phyloP scores from a whole-genome alignment of 495 filamentous ascomycete species.

The Penicillium crystallinum region DNA sequence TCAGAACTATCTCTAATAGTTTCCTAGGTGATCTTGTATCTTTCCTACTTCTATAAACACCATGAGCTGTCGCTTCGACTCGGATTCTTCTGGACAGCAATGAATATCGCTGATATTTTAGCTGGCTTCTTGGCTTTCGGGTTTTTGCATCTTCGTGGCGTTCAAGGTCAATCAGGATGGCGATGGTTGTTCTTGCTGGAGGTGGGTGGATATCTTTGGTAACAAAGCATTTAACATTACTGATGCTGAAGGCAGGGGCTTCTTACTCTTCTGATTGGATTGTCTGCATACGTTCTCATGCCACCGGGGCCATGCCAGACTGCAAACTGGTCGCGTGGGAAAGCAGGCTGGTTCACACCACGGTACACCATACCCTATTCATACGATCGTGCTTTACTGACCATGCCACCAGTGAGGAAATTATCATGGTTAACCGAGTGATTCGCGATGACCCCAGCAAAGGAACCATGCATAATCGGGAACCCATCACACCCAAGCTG shows the following conservation, averaged over 20 bases:
- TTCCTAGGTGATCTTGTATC: conserved; percentile 48
- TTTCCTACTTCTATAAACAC: conserved; percentile 68
- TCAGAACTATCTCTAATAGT: neutral
- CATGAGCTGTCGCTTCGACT: conserved; percentile 59
- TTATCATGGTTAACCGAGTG: conserved; percentile 68
- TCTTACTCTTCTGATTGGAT: conserved; percentile 51
- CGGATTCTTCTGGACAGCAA: conserved; percentile 55
- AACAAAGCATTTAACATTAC: neutral
- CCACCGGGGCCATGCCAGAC: conserved; percentile 64
- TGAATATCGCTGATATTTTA: conserved; percentile 48
- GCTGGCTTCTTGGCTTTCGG: conserved; percentile 46
- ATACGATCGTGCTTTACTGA: neutral
- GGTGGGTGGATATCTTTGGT: conserved; percentile 16
- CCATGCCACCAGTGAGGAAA: conserved; percentile 28
- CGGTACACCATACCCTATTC: conserved; percentile 32
- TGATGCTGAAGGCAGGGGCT: conserved; percentile 15
- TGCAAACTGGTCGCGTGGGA: conserved; percentile 55
- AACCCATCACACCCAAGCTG: conserved; percentile 43
- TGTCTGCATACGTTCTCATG: conserved; percentile 57
- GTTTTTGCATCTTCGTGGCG: conserved; percentile 38
- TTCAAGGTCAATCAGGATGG: conserved; percentile 25
- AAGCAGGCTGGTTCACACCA: conserved; percentile 66
- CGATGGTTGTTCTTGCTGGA: conserved; percentile 45
- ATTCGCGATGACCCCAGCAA: conserved; percentile 71
- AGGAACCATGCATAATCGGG: conserved; percentile 56